Evolutionary conservation across 1,284 basidiomycete species (phyloP).

Genomic region (Amylostereum chailletii): DNA sequence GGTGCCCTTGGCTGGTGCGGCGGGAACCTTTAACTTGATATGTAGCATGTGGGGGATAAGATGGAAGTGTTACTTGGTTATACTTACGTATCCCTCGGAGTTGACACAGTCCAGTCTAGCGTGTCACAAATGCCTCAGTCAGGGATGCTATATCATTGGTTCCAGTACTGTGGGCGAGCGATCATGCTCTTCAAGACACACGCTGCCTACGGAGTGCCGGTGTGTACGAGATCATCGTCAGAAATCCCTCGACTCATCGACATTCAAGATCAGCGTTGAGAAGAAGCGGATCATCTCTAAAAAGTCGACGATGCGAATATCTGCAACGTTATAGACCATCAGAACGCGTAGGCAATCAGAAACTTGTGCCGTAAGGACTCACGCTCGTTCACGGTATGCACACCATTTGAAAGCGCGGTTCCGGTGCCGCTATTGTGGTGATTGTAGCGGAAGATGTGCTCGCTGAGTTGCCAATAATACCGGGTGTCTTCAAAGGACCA

Average conservation of each 20-base stretch:
- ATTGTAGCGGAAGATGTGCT: slow-evolving; percentile 41
- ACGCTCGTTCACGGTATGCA: slow-evolving; percentile 53
- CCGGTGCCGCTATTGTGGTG: slow-evolving; percentile 28
- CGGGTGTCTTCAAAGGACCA: slow-evolving; percentile 27
- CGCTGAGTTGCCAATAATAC: slow-evolving; percentile 38
- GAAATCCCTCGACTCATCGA: slow-evolving; percentile 27
- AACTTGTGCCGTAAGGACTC: slow-evolving; percentile 7
- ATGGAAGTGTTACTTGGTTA: too few species aligned
- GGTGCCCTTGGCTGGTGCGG: too few species aligned
- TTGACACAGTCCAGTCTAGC: too few species aligned
- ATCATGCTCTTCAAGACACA: too few species aligned
- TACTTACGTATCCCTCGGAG: too few species aligned
- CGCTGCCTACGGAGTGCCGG: too few species aligned
- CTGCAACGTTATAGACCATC: slow-evolving; percentile 17
- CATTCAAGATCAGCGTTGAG: slow-evolving; percentile 37
- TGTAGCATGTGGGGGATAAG: too few species aligned
- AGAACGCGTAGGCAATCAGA: not conserved
- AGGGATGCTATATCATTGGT: too few species aligned
- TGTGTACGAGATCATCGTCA: slow-evolving; percentile 3
- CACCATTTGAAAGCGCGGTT: slow-evolving; percentile 28
- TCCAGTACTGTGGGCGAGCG: too few species aligned
- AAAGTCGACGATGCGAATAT: slow-evolving; percentile 25
- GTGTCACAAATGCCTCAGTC: too few species aligned
- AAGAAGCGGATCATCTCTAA: slow-evolving; percentile 39
- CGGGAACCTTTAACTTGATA: too few species aligned